Conservation (phyloP, 148 eudicot genomes). For the Fallopia convolvulus region DNA sequence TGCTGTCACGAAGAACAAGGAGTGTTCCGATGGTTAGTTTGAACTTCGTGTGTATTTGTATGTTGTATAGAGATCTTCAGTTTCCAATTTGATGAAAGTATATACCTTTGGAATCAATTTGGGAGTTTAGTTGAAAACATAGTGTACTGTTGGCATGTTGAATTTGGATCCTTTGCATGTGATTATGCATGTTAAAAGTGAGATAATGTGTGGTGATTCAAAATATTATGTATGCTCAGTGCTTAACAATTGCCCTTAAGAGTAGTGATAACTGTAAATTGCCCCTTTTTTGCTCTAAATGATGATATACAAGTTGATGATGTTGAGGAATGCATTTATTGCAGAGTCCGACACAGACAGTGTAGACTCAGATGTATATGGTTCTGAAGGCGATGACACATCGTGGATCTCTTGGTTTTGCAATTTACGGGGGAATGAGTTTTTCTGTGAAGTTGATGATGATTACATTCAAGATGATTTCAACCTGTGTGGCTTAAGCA, state of each 20-base stretch:
- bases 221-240: neutral
- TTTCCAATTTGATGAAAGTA: neutral
- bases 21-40: conserved; percentile 56
- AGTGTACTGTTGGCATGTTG: neutral
- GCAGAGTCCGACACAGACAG: conserved; percentile 67
- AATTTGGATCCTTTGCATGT: neutral
- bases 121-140: neutral
- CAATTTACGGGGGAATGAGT: conserved; percentile 62
- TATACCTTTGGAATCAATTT: neutral
- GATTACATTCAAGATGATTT: conserved; percentile 78
- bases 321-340: conserved; percentile 17
- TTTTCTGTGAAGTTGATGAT: conserved; percentile 70
- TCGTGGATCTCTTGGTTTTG: conserved; percentile 83
- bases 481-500: conserved; percentile 67
- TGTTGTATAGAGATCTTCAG: neutral
- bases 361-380: conserved; percentile 65
- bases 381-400: conserved; percentile 72
- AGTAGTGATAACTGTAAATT: neutral
- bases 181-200: conserved; percentile 6
- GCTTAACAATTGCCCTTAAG: neutral
- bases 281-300: neutral
- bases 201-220: conserved; percentile 7
- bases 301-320: neutral
- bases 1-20: conserved; percentile 28
- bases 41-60: conserved; percentile 5